Evolutionary conservation across 805 yeast species (phyloP), one percentile per base, ranked within the genome.

Genomic region (Komagataella pastoris): DNA sequence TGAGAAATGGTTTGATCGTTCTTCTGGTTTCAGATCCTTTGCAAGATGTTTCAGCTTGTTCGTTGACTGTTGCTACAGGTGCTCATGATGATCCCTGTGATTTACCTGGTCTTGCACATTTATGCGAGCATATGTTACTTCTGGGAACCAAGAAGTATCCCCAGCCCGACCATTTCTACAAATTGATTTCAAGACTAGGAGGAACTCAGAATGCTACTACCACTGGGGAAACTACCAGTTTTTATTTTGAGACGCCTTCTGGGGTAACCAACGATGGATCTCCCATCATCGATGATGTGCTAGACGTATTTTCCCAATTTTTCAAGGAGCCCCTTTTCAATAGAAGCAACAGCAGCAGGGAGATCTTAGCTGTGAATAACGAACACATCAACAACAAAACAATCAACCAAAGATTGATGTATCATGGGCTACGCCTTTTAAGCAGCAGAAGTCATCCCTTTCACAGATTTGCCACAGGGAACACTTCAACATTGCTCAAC

Each of bases 101-200:
- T 3, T 57, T 84, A 1, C 80, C 80, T 0, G 99, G 99, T 0
- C 61, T 91, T 44, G 98, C 98, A 0, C 99, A 91, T 68, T 75
- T 88, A 53, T 84, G 95, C 58, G 97, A 88, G 60, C 96, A 88
- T 63, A 71, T 85, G 73, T 52, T 81, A 2, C 66, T 78, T 40
- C 70, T 73, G 52, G 85, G 83, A 2, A 77, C 85, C 0, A 78
- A 74, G 57, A 65, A 71, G 50, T 81, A 63, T 55, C 82, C 85
- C 0, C 61, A 66, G 17, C 71, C 77, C 1, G 73, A 70, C 44
- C 58, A 59, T 23, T 78, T 77, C 54, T 74, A 74, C 49, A 72
- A 73, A 24, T 51, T 63, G 5, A 58, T 83, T 0, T 57, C 70
- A 0, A 61, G 70, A 24, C 62, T 71, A 44, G 82, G 84, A 17